phyloP scores from a whole-genome alignment of 306 rosid species.

The Vachellia pachyceras region DNA sequence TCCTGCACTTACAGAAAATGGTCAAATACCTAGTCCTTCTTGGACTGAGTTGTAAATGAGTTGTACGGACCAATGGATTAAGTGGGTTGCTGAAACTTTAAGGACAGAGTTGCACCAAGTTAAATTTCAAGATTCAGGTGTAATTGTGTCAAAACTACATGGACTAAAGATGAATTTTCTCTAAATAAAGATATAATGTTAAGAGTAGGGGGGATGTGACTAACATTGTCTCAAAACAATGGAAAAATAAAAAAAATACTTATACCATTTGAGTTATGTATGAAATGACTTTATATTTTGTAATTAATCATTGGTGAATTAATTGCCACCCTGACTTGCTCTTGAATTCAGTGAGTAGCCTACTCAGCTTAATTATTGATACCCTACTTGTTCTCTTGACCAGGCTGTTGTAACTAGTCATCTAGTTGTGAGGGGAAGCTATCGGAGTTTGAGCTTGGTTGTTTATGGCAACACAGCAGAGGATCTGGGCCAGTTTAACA shows the following conservation, averaged over 20 bases:
- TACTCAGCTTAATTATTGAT: slow-evolving; percentile 19
- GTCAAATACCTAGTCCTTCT: neutral
- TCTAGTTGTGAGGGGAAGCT: slow-evolving; percentile 97
- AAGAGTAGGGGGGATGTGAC: neutral
- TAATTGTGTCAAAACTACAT: neutral
- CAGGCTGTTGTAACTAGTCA: slow-evolving; percentile 97
- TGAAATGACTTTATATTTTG: neutral
- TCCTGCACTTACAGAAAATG: neutral
- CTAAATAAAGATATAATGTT: slow-evolving; percentile 18
- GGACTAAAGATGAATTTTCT: neutral
- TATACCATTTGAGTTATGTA: neutral
- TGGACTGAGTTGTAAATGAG: neutral
- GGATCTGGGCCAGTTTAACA: slow-evolving; percentile 97
- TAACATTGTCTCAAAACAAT: slow-evolving; percentile 6
- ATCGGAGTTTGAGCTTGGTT: slow-evolving; percentile 93
- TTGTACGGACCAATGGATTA: neutral
- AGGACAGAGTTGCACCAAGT: neutral
- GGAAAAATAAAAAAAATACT: too few species aligned
- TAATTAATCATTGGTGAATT: slow-evolving; percentile 6
- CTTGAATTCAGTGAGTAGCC: slow-evolving; percentile 26
- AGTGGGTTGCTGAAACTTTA: neutral
- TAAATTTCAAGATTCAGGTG: neutral
- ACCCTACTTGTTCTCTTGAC: slow-evolving; percentile 37
- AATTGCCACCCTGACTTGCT: slow-evolving; percentile 26
- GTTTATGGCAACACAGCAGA: slow-evolving; percentile 97